These are phyloP conservation scores for Termitomyces titanicus DNA, from an alignment of 768 basidiomycete species.

Conservation along the genomic window DNA sequence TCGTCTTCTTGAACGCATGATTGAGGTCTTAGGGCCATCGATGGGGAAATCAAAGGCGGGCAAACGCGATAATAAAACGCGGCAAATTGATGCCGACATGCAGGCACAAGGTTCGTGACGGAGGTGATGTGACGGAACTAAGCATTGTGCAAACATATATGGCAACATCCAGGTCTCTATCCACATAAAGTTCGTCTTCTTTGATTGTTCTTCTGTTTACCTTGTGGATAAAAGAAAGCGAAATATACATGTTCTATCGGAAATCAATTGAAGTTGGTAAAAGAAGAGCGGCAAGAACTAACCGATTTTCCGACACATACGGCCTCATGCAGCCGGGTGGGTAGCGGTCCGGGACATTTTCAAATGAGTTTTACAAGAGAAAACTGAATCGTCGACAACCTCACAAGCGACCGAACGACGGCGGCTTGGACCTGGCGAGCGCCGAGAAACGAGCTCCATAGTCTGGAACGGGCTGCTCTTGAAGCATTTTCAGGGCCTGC, in stretches of 20 bases:
- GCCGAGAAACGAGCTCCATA: too few species aligned
- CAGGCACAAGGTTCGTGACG: constrained; percentile 7
- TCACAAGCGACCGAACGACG: too few species aligned
- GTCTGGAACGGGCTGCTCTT: too few species aligned
- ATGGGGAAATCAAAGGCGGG: constrained; percentile 6
- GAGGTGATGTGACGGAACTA: constrained; percentile 15
- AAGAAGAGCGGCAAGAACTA: background rate
- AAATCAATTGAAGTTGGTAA: background rate
- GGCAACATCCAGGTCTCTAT: background rate
- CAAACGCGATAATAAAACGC: constrained; percentile 4
- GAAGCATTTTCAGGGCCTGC: too few species aligned
- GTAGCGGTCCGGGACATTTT: too few species aligned
- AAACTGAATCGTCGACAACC: too few species aligned
- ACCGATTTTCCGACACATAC: background rate
- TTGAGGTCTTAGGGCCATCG: constrained; percentile 12
- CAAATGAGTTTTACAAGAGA: too few species aligned
- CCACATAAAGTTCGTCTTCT: background rate
- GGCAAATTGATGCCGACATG: constrained; percentile 15
- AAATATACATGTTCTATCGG: background rate
- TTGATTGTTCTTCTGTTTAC: background rate
- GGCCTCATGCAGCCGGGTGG: background rate
- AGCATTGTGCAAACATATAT: background rate
- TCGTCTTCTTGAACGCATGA: constrained; percentile 22
- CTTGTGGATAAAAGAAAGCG: background rate
- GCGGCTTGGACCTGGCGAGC: too few species aligned